These are phyloP conservation scores for Vaccinium darrowii DNA, from an alignment of 148 eudicot species.

Conservation along the genomic window DNA sequence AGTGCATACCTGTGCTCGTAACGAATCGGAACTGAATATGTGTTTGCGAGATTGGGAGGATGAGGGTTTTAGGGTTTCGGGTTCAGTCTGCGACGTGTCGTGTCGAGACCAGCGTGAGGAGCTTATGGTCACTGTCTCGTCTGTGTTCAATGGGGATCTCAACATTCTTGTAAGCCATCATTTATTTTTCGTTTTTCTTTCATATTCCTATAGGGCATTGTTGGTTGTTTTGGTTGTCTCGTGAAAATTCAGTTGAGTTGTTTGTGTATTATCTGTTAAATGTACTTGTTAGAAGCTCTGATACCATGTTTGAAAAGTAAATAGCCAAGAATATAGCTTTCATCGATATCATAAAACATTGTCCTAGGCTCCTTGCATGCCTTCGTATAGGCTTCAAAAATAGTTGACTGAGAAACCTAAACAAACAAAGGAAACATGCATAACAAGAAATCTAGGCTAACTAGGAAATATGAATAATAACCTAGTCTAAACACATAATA, in stretches of 20 bases:
- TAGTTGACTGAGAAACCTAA: not conserved
- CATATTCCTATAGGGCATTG: not conserved
- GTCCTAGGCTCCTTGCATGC: not conserved
- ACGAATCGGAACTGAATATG: conserved; percentile 36
- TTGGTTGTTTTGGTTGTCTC: not conserved
- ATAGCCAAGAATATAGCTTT: not conserved
- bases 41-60: conserved; percentile 55
- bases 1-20: conserved; percentile 70
- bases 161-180: conserved; percentile 50
- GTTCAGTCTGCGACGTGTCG: conserved; percentile 68
- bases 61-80: conserved; percentile 48
- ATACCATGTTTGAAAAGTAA: not conserved
- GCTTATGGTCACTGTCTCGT: conserved; percentile 41
- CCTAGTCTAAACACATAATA: not conserved
- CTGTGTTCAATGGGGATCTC: conserved; percentile 57
- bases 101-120: conserved; percentile 41
- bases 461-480: not conserved
- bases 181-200: not conserved
- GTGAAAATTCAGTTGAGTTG: not conserved
- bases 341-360: not conserved
- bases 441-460: not conserved
- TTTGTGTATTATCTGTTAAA: not conserved
- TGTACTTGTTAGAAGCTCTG: not conserved
- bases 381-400: no score
- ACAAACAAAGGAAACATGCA: not conserved